These are phyloP conservation scores for Microdochium nivale DNA, from an alignment of 2,329 filamentous ascomycete genomes.

Conservation along the genomic window DNA sequence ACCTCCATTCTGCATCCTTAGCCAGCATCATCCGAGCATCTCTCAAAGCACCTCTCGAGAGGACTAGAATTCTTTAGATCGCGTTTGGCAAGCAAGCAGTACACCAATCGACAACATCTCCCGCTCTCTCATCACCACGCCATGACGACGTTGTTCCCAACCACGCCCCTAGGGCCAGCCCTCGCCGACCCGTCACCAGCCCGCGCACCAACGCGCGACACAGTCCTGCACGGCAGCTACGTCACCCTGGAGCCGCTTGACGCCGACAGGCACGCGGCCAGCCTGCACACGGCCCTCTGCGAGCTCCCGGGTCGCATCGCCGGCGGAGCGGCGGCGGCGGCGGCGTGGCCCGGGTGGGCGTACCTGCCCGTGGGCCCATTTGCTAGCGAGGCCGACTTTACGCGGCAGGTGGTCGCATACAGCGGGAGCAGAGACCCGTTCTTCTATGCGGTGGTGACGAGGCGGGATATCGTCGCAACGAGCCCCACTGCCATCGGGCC, in stretches of 20 bases:
- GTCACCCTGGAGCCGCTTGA: neutral
- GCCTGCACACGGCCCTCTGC: neutral
- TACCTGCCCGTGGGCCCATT: neutral
- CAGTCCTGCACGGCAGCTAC: neutral
- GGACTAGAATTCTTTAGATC: too few species aligned
- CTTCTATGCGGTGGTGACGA: conserved; percentile 16
- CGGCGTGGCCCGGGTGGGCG: neutral
- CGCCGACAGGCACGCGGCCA: neutral
- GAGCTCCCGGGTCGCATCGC: neutral
- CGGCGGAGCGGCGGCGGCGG: neutral
- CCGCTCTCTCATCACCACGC: neutral
- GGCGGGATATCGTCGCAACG: neutral
- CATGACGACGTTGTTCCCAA: neutral
- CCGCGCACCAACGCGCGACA: neutral
- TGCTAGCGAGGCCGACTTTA: neutral
- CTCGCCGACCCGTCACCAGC: neutral
- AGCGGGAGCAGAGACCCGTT: conserved; percentile 9
- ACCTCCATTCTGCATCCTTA: too few species aligned
- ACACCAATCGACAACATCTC: neutral
- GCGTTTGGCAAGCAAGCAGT: neutral
- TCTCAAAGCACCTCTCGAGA: too few species aligned
- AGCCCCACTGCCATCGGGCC: neutral
- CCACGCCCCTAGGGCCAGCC: neutral
- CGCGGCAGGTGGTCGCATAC: neutral
- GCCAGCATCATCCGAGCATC: too few species aligned